Conservation (phyloP, 2,329 filamentous ascomycete species). For the Zymoseptoria pseudotritici region DNA sequence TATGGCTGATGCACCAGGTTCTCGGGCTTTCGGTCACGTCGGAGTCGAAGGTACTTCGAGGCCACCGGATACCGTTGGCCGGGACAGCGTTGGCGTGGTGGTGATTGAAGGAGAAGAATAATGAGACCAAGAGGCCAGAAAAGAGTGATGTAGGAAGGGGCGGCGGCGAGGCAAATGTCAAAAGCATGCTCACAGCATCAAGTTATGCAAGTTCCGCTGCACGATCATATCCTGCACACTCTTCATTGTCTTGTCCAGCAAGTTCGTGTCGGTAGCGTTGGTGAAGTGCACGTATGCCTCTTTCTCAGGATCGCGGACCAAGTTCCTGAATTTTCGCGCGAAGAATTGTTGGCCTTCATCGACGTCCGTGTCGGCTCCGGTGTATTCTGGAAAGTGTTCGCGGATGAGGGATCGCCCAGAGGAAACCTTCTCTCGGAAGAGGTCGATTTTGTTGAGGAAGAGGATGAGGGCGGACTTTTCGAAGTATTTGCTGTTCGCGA, state of each 20-base stretch:
- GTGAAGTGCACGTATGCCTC: conserved; percentile 48
- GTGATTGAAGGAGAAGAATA: not conserved
- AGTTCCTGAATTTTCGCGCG: conserved; percentile 44
- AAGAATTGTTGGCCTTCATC: conserved; percentile 45
- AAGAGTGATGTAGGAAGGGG: not conserved
- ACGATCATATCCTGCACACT: conserved; percentile 49
- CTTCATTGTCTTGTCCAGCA: conserved; percentile 46
- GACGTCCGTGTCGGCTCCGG: conserved; percentile 37
- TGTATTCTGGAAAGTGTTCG: conserved; percentile 45
- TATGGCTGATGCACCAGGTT: not conserved
- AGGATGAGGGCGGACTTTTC: conserved; percentile 45
- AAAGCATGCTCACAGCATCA: conserved; percentile 35
- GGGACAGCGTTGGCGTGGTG: not conserved
- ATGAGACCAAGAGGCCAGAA: not conserved
- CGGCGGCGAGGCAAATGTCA: conserved; percentile 1
- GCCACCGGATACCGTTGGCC: not conserved
- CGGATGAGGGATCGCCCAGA: conserved; percentile 41
- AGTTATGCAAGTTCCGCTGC: conserved; percentile 44
- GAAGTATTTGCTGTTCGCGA: conserved; percentile 47
- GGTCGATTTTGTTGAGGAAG: conserved; percentile 48
- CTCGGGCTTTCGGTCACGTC: not conserved
- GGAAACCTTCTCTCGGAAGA: conserved; percentile 44
- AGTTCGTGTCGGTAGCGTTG: conserved; percentile 45
- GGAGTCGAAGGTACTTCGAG: not conserved
- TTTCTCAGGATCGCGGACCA: conserved; percentile 43